Conservation (phyloP, 805 yeast species). For the Isabelozyma rhagii region DNA sequence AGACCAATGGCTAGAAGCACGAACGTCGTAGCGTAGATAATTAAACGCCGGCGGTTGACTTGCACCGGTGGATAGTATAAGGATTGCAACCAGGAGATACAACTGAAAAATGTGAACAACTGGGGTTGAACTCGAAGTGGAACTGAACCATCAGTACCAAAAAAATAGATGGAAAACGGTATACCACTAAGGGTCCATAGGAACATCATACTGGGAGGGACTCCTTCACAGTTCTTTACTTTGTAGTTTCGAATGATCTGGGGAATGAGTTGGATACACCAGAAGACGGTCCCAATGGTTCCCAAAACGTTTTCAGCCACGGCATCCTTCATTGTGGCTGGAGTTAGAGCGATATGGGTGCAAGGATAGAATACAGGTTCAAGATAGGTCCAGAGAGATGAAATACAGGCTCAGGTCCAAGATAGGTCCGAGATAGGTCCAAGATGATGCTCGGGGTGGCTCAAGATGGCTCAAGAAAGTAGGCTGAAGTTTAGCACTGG, state of each 20-base stretch:
- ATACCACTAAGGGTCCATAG: constrained; percentile 75
- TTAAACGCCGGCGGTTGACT: constrained; percentile 31
- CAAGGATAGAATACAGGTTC: no score
- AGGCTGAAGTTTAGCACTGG: no score
- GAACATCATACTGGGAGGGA: constrained; percentile 86
- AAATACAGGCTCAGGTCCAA: no score
- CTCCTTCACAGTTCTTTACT: constrained; percentile 77
- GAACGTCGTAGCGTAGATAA: constrained; percentile 32
- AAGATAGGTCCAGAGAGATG: no score
- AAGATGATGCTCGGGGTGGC: no score
- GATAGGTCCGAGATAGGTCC: no score
- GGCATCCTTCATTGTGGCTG: constrained; percentile 17
- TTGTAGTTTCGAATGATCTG: constrained; percentile 74
- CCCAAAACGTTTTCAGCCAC: constrained; percentile 74
- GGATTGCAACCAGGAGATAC: constrained; percentile 61
- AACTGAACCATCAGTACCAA: constrained; percentile 64
- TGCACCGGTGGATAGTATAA: constrained; percentile 68
- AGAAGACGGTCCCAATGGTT: constrained; percentile 83
- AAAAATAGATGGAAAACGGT: constrained; percentile 84
- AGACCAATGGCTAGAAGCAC: constrained; percentile 49
- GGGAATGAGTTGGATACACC: constrained; percentile 91
- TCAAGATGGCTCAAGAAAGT: no score
- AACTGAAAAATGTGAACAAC: constrained; percentile 67
- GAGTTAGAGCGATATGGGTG: neutral
- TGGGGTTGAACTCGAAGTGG: constrained; percentile 88